Evolutionary conservation across 768 basidiomycete species (phyloP), one percentile per base, ranked within the genome.

Genomic region (Lactarius evosmus): DNA sequence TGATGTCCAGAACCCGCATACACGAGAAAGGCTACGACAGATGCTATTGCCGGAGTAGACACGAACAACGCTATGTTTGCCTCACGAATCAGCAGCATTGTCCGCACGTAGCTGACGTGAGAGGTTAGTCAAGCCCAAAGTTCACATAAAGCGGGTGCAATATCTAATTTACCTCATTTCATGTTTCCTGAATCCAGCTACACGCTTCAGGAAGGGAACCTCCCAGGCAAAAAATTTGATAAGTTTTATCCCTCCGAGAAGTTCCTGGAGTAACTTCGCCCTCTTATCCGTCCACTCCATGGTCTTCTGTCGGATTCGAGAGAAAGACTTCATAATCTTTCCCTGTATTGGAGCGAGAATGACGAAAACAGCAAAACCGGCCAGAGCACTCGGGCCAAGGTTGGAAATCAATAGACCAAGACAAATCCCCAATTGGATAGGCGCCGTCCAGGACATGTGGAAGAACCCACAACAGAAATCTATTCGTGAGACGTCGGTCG

Each of bases 191-290:
- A 89, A 89, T 46, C 82, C 82, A 33, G 82, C 80, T 30, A 97
- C 82, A 51, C 88, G 84, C 17, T 84, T 77, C 27, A 96, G 79
- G 74, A 93, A 95, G 0, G 95, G 91, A 1, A 75, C 70, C 70
- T 94, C 92, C 92, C 92, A 95, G 6, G 89, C 86, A 74, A 95
- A 95, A 73, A 88, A 87, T 74, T 97, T 97, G 80, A 97, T 90
- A 65, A 96, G 83, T 67, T 91, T 88, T 85, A 97, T 95, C 1
- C 91, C 91, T 16, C 87, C 86, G 0, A 97, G 76, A 1, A 98
- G 80, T 72, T 98, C 95, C 72, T 95, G 94, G 12, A 97, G 81
- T 4, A 95, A 76, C 71, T 93, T 94, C 16, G 90, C 89, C 11
- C 95, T 85, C 72, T 89, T 91, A 71, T 98, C 95, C 6, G 89